Percentiles rank a stretch among this genome's conserved stretches.
Conservation (phyloP, 108 stramenopile genomes). For the Skeletonema marinoi region DNA sequence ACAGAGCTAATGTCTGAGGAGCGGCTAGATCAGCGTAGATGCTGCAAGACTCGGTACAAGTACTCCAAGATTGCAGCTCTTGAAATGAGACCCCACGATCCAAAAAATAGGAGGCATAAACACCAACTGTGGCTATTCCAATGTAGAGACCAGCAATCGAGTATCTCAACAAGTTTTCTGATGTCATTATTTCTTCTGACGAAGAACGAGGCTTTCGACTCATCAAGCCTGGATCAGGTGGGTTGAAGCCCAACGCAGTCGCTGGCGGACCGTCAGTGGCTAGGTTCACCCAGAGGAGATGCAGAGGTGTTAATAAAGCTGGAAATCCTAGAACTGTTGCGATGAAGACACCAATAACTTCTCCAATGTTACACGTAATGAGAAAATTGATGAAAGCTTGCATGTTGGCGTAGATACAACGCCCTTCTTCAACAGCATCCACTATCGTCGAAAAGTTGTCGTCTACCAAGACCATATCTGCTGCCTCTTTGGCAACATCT, state of each 20-base stretch:
- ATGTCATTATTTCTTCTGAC: conserved; percentile 92
- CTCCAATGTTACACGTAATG: conserved; percentile 97
- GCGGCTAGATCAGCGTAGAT: conserved; percentile 62
- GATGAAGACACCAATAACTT: conserved; percentile 93
- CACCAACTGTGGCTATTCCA: conserved; percentile 91
- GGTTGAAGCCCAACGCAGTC: conserved; percentile 98
- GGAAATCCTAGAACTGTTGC: conserved; percentile 92
- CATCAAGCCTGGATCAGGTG: conserved; percentile 92
- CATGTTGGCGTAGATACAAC: conserved; percentile 97
- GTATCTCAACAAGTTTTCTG: conserved; percentile 90
- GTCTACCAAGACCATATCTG: conserved; percentile 88
- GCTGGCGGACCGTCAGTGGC: conserved; percentile 98
- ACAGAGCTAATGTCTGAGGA: conserved; percentile 91
- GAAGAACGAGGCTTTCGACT: conserved; percentile 80
- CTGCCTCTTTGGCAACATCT: conserved; percentile 76
- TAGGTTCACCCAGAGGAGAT: conserved; percentile 96
- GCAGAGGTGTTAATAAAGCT: conserved; percentile 94
- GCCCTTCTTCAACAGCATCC: conserved; percentile 93
- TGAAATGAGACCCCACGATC: conserved; percentile 55
- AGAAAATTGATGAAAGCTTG: conserved; percentile 98
- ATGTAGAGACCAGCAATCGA: conserved; percentile 92
- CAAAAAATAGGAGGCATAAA: conserved; percentile 91
- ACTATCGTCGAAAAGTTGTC: conserved; percentile 98
- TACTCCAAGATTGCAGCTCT: conserved; percentile 57
- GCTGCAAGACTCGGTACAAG: conserved; percentile 52